Base-by-base conservation (phyloP, 352 stramenopile genomes). In the Globisporangium echinulatum region DNA sequence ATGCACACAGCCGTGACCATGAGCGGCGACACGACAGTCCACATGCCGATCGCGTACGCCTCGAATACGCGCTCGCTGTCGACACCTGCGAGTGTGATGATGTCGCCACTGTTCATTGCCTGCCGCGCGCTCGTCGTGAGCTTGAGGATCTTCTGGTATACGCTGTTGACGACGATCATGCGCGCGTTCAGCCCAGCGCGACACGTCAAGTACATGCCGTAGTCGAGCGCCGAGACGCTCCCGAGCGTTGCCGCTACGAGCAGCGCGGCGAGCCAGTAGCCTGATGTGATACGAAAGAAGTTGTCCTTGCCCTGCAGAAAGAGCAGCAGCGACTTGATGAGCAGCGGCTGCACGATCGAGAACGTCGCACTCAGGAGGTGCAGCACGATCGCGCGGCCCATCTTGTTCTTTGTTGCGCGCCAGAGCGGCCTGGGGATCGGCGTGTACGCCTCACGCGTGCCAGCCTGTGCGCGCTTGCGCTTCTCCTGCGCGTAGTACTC, bases 51-150 rank as follows among this genome's bases (percentile, higher is more conserved):
- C n/a, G 71, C 66, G 56, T 75, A 84, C 8, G 73, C 75, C 9
- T 79, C 73, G 33, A 73, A 79, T 9, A 88, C 56, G 0, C 78
- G 78, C 13, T 88, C 78, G 15, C 68, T 76, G 51, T 88, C 78
- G 38, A 81, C 74, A 10, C 68, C 67, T 0, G 75, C 66, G 58
- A 88, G 60, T 25, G 74, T 88, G 63, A 86, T 70, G 58, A 88
- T 85, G 57, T 85, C 75, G n/a, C 78, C 75, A 7, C 68, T 81
- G 43, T 69, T 72, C 49, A 77, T 79, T 13, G 65, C 51, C 47
- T 71, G 78, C 10, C 74, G 71, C 2, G 73, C 64, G 13, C 63
- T 67, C 8, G 64, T 74, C 14, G 76, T 75, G 43, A 87, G 73
- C 54, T 62, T 54, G 11, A 87, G 71, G 3, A 62, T 68, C 58